phyloP scores from a whole-genome alignment of 108 stramenopile species.

The Skeletonema menzelii region DNA sequence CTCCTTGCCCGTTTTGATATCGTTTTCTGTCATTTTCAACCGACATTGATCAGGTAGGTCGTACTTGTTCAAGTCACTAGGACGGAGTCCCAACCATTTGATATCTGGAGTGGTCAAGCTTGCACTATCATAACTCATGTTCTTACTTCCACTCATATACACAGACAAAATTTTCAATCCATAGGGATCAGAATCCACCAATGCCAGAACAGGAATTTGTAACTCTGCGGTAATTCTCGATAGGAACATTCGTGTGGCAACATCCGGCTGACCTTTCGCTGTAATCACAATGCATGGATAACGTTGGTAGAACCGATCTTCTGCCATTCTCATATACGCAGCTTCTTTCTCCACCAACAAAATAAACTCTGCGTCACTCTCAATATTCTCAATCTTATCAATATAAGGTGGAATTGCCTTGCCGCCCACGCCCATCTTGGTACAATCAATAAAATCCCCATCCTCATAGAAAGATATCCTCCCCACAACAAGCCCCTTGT shows the following conservation, averaged over 20 bases:
- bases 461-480: constrained; percentile 88
- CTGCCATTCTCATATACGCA: constrained; percentile 97
- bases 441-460: constrained; percentile 96
- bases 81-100: constrained; percentile 95
- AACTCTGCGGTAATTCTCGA: constrained; percentile 80
- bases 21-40: constrained; percentile 94
- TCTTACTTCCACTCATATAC: constrained; percentile 93
- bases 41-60: constrained; percentile 92
- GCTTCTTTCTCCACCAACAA: constrained; percentile 98
- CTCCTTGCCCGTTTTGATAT: constrained; percentile 96
- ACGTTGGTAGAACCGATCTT: constrained; percentile 95
- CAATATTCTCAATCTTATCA: constrained; percentile 95
- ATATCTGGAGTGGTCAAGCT: constrained; percentile 97
- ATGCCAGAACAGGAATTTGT: constrained; percentile 93
- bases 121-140: constrained; percentile 95
- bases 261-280: constrained; percentile 98
- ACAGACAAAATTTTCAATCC: constrained; percentile 97
- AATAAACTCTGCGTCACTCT: constrained; percentile 94
- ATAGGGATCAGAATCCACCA: constrained; percentile 97
- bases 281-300: constrained; percentile 98
- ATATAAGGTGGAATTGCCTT: constrained; percentile 97
- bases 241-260: constrained; percentile 84
- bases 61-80: constrained; percentile 90
- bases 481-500: constrained; percentile 98
- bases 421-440: constrained; percentile 92